phyloP scores from a whole-genome alignment of 345 rosid genomes.

The Eucalyptus tenuipes region DNA sequence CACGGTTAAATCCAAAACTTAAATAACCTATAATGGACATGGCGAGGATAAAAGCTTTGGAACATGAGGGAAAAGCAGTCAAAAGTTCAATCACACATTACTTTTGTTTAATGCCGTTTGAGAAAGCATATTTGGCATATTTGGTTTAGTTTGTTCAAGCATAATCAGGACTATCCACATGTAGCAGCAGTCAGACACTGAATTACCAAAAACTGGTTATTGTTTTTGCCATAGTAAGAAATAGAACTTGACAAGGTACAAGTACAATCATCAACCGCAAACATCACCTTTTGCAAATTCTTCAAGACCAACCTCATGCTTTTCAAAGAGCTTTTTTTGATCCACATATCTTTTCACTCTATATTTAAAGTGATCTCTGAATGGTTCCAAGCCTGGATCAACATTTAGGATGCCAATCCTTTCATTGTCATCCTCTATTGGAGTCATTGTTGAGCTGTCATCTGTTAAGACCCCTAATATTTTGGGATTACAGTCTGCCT shows the following conservation, averaged over 20 bases:
- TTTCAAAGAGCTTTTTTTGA: conserved; percentile 40
- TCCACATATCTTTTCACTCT: conserved; percentile 38
- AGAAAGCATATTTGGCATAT: not conserved
- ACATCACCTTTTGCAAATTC: conserved; percentile 54
- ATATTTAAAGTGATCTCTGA: conserved; percentile 49
- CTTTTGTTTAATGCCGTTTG: not conserved
- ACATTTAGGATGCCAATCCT: conserved; percentile 25
- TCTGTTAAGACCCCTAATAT: conserved; percentile 31
- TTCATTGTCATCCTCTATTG: conserved; percentile 18
- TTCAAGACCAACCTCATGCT: conserved; percentile 57
- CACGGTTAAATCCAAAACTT: conserved; percentile 58
- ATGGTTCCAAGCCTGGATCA: conserved; percentile 44
- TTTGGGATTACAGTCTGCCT: conserved; percentile 7
- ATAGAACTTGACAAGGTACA: not conserved
- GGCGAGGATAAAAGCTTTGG: not conserved
- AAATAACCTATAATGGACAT: conserved; percentile 38
- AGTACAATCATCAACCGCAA: not conserved
- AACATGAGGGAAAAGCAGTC: not conserved
- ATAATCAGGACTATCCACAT: not conserved
- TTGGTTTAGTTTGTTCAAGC: not conserved
- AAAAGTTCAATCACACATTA: not conserved
- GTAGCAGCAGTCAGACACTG: not conserved
- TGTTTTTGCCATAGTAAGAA: not conserved
- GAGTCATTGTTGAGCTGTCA: conserved; percentile 22
- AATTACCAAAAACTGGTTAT: not conserved